A percentile compares a stretch with the other conserved stretches of the same genome.
These are phyloP conservation scores for Aspergillus viridinutans DNA, from an alignment of 2,329 filamentous ascomycete species.

Conservation along the genomic window DNA sequence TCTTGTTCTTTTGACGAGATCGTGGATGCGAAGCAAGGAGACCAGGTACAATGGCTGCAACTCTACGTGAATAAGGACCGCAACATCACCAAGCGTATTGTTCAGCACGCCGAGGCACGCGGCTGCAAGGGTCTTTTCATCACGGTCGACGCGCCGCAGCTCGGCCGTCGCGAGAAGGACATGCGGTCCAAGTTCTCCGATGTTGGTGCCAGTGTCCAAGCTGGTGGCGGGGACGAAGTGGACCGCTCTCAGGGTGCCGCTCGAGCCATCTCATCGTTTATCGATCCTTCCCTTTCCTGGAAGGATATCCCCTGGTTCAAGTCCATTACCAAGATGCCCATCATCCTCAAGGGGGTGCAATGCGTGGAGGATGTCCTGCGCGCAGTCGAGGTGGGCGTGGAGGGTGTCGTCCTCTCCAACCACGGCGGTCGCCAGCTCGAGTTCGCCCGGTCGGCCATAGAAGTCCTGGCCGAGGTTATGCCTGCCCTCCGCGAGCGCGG, in stretches of 20 bases:
- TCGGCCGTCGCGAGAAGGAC: constrained; percentile 93
- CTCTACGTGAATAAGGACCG: constrained; percentile 97
- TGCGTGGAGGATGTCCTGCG: constrained; percentile 89
- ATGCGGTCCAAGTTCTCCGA: constrained; percentile 93
- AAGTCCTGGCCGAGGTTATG: constrained; percentile 91
- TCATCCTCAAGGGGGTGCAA: constrained; percentile 94
- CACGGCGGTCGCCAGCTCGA: constrained; percentile 94
- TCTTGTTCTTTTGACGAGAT: constrained; percentile 98
- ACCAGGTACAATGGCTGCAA: constrained; percentile 94
- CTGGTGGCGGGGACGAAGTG: constrained; percentile 59
- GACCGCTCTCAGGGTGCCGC: constrained; percentile 90
- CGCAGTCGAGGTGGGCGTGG: constrained; percentile 75
- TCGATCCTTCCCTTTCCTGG: constrained; percentile 92
- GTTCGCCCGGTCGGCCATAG: constrained; percentile 81
- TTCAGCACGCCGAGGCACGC: constrained; percentile 83
- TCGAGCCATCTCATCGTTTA: constrained; percentile 91
- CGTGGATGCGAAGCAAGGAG: constrained; percentile 71
- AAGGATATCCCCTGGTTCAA: constrained; percentile 92
- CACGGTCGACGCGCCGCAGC: constrained; percentile 93
- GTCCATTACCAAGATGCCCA: constrained; percentile 87
- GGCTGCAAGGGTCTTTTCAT: constrained; percentile 97
- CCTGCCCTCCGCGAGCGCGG: constrained; percentile 72
- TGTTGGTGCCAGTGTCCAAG: constrained; percentile 76
- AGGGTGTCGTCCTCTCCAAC: constrained; percentile 91
- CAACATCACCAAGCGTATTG: constrained; percentile 81